These are phyloP conservation scores for Tephrocybe rancida DNA, from an alignment of 768 basidiomycete species.

Conservation along the genomic window DNA sequence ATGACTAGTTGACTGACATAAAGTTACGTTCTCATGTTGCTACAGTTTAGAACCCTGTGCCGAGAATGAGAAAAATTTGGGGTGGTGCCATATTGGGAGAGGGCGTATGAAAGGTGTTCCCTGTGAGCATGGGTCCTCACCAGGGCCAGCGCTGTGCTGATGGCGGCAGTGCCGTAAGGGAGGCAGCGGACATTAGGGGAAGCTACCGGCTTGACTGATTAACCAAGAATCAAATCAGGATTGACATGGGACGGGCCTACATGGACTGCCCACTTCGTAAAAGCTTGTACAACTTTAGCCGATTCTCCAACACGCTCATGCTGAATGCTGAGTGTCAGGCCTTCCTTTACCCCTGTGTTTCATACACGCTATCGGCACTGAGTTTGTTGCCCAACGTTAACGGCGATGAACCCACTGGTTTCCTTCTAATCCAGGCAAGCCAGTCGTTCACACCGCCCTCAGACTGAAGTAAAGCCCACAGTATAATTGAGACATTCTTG, in stretches of 20 bases:
- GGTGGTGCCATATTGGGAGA: too few relatives aligned
- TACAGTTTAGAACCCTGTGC: conserved; percentile 84
- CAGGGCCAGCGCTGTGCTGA: conserved; percentile 83
- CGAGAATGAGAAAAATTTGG: conserved; percentile 31
- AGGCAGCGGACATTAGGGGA: conserved; percentile 28
- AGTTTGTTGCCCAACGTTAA: conserved; percentile 44
- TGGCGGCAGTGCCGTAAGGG: conserved; percentile 65
- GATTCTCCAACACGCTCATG: conserved; percentile 59
- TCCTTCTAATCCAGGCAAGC: conserved; percentile 57
- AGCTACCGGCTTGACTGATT: conserved; percentile 68
- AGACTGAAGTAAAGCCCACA: conserved; percentile 75
- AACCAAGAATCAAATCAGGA: conserved; percentile 19
- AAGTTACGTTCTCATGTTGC: conserved; percentile 79
- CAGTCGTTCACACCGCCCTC: conserved; percentile 91
- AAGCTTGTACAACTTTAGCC: conserved; percentile 70
- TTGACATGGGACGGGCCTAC: conserved; percentile 9
- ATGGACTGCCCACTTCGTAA: conserved; percentile 50
- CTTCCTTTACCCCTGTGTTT: conserved; percentile 74
- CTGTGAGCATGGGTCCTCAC: conserved; percentile 75
- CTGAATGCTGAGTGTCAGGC: conserved; percentile 53
- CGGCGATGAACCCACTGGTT: conserved; percentile 34
- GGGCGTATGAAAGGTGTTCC: conserved; percentile 74
- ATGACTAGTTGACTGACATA: conserved; percentile 61
- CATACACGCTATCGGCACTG: conserved; percentile 34
- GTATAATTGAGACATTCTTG: conserved; percentile 85